These are phyloP conservation scores for Xeromyces bisporus DNA, from an alignment of 495 filamentous ascomycete genomes.

Conservation along the genomic window DNA sequence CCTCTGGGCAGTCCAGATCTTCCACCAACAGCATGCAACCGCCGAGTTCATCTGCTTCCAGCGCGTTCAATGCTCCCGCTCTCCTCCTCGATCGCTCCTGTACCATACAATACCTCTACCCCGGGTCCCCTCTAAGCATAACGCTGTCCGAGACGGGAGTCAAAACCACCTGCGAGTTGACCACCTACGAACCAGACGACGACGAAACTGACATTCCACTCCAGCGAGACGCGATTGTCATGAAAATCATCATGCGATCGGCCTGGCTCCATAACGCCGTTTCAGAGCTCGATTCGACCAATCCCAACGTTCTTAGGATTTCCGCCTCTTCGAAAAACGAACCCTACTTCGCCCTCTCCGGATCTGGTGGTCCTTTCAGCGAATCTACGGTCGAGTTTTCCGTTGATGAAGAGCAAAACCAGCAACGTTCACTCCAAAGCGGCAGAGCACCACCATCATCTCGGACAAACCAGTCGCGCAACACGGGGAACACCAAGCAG, in stretches of 20 bases:
- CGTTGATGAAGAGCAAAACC: constrained; percentile 46
- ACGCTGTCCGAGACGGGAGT: constrained; percentile 72
- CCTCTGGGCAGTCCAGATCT: constrained; percentile 13
- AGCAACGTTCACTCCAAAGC: no score
- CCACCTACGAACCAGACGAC: constrained; percentile 63
- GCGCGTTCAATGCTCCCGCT: constrained; percentile 58
- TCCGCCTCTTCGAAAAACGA: constrained; percentile 38
- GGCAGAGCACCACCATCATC: constrained; percentile 4
- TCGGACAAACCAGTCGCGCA: constrained; percentile 11
- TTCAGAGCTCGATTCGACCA: constrained; percentile 60
- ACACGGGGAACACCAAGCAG: constrained; percentile 30
- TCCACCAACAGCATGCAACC: constrained; percentile 35
- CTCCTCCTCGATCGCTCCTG: constrained; percentile 70
- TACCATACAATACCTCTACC: constrained; percentile 52
- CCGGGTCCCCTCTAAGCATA: constrained; percentile 61
- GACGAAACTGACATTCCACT: constrained; percentile 63
- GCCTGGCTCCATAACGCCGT: constrained; percentile 73
- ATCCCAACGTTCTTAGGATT: constrained; percentile 44
- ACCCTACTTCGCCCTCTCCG: constrained; percentile 58
- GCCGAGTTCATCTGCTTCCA: constrained; percentile 24
- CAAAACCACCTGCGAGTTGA: constrained; percentile 78
- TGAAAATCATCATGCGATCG: constrained; percentile 90
- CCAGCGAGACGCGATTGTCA: constrained; percentile 54
- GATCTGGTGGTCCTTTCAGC: constrained; percentile 56
- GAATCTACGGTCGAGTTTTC: constrained; percentile 73